Conservation (phyloP, 2,329 filamentous ascomycete genomes). For the Lachnellula cervina region DNA sequence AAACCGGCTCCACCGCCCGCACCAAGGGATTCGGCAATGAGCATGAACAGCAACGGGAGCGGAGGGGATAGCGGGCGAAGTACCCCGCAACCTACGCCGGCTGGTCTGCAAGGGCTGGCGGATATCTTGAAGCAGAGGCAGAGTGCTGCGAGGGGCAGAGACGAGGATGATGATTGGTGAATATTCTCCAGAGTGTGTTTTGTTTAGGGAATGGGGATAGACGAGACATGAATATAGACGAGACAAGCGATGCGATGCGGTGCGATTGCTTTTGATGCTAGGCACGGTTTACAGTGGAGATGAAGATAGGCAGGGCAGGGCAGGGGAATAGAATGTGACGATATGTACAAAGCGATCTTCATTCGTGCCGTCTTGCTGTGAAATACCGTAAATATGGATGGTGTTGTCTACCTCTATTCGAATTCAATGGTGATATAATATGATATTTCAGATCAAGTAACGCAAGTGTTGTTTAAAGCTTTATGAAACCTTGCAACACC, state of each 20-base stretch:
- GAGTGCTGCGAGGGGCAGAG: slow-evolving; percentile 56
- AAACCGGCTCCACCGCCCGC: slow-evolving; percentile 65
- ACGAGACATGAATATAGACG: neutral
- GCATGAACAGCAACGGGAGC: slow-evolving; percentile 48
- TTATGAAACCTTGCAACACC: too few species aligned
- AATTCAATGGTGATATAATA: too few species aligned
- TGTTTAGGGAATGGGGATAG: neutral
- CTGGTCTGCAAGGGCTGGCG: slow-evolving; percentile 67
- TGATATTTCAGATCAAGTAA: too few species aligned
- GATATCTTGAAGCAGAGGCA: slow-evolving; percentile 74
- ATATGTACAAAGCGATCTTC: neutral
- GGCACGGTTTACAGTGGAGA: neutral
- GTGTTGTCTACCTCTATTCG: too few species aligned
- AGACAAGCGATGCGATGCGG: neutral
- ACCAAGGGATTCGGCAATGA: slow-evolving; percentile 68
- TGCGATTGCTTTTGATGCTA: neutral
- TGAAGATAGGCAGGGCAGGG: neutral
- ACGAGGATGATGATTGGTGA: slow-evolving; percentile 33
- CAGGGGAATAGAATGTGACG: neutral
- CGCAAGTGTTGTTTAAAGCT: too few species aligned
- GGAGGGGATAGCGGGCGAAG: slow-evolving; percentile 60
- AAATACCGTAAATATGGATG: too few species aligned
- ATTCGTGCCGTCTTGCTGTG: too few species aligned
- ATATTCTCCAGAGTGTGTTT: neutral
- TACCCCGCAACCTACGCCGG: slow-evolving; percentile 58